These are phyloP conservation scores for Macadamia integrifolia DNA, from an alignment of 164 flowering plant genomes.

Conservation along the genomic window DNA sequence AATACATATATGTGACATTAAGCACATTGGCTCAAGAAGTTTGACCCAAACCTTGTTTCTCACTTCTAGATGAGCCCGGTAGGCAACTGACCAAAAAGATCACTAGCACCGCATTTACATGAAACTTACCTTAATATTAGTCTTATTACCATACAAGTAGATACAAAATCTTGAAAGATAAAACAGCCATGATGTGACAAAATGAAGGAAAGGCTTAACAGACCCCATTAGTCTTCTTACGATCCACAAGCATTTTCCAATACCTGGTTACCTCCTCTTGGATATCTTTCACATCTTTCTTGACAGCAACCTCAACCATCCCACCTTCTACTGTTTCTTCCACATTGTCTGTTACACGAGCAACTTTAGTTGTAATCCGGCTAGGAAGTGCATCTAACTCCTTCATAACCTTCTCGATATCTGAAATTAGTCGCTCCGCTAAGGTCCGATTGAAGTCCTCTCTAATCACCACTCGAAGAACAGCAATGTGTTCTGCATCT, in stretches of 20 bases:
- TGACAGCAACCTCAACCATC: not conserved
- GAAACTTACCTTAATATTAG: too few relatives aligned
- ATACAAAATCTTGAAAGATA: too few relatives aligned
- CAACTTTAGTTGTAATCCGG: constrained; percentile 11
- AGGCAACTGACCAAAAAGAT: too few relatives aligned
- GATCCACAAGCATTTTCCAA: constrained; percentile 37
- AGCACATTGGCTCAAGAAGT: too few relatives aligned
- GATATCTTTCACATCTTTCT: constrained; percentile 22
- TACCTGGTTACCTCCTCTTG: constrained; percentile 22
- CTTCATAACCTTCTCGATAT: constrained; percentile 39
- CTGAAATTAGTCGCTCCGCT: constrained; percentile 41
- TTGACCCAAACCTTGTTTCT: too few relatives aligned
- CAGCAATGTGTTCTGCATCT: constrained; percentile 27
- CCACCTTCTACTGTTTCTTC: constrained; percentile 5
- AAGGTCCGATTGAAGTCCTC: constrained; percentile 65
- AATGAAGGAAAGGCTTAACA: constrained; percentile 21
- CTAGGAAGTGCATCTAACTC: constrained; percentile 32
- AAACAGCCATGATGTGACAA: not conserved
- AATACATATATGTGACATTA: too few relatives aligned
- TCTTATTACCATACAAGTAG: too few relatives aligned
- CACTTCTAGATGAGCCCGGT: too few relatives aligned
- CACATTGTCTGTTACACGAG: constrained; percentile 18
- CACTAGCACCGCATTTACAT: too few relatives aligned
- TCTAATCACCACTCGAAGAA: constrained; percentile 43
- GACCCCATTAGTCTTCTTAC: constrained; percentile 27